Evolutionary conservation across 495 filamentous ascomycete species (phyloP).

Genomic region (Trichoderma reesei): DNA sequence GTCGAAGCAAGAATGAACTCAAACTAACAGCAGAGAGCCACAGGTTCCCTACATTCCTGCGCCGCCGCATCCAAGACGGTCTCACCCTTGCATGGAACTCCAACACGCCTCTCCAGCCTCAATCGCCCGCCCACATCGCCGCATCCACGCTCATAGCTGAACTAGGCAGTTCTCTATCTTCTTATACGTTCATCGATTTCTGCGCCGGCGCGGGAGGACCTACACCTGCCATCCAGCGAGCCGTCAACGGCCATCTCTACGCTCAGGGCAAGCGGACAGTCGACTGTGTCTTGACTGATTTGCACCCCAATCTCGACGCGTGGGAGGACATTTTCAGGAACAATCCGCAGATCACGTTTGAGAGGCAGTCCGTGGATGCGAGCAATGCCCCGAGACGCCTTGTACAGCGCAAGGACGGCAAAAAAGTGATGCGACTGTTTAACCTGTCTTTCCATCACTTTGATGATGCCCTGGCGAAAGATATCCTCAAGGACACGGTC

Average conservation of each 20-base stretch:
- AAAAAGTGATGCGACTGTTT: conserved; percentile 54
- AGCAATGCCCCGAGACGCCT: conserved; percentile 39
- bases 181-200: conserved; percentile 58
- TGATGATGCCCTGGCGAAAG: conserved; percentile 46
- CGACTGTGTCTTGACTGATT: conserved; percentile 58
- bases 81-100: conserved; percentile 41
- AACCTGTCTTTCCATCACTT: conserved; percentile 74
- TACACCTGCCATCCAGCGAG: conserved; percentile 50
- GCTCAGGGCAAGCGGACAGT: conserved; percentile 26
- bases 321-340: conserved; percentile 45
- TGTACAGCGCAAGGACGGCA: conserved; percentile 25
- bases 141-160: conserved; percentile 37
- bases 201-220: conserved; percentile 66
- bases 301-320: conserved; percentile 53
- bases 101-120: conserved; percentile 34
- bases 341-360: conserved; percentile 43
- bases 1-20: background rate
- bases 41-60: conserved; percentile 45
- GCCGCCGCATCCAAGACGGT: conserved; percentile 40
- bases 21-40: background rate
- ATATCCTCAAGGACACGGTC: conserved; percentile 52
- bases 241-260: conserved; percentile 38
- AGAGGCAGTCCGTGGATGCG: conserved; percentile 53
- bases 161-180: conserved; percentile 30
- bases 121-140: conserved; percentile 36